Conservation (phyloP, 1,139 yeast genomes). For the Saccharomycopsis hybrid region DNA sequence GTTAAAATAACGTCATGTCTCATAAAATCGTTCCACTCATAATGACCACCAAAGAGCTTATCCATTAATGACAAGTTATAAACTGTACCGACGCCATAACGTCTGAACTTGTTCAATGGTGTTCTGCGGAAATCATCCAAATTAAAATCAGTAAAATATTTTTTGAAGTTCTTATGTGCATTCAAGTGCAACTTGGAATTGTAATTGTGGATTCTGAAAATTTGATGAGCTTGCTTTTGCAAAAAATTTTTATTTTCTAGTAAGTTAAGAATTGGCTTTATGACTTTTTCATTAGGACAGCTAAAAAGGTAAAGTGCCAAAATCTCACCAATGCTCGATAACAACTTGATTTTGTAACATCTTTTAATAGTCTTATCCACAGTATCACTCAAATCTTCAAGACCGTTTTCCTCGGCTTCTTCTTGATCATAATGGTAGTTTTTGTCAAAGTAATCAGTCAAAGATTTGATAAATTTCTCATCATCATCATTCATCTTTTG, state of each 20-base stretch:
- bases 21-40: conserved; percentile 30
- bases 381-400: conserved; percentile 12
- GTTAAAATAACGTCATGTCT: conserved; percentile 51
- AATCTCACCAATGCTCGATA: conserved; percentile 67
- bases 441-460: conserved; percentile 35
- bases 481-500: conserved; percentile 44
- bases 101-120: conserved; percentile 40
- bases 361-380: conserved; percentile 33
- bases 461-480: conserved; percentile 41
- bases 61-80: conserved; percentile 65
- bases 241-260: conserved; percentile 36
- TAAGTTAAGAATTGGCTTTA: conserved; percentile 38
- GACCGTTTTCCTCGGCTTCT: conserved; percentile 6
- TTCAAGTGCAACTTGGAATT: conserved; percentile 41
- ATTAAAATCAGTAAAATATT: conserved; percentile 41
- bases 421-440: conserved; percentile 6
- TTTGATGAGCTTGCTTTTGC: conserved; percentile 30
- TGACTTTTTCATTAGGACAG: conserved; percentile 38
- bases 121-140: conserved; percentile 49
- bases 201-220: conserved; percentile 35
- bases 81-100: conserved; percentile 46
- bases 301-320: conserved; percentile 69
- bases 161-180: conserved; percentile 39
- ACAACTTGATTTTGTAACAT: conserved; percentile 51
- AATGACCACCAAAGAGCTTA: conserved; percentile 41